A percentile compares a stretch with the other conserved stretches of the same genome.
Evolutionary conservation across 768 basidiomycete species (phyloP).

Genomic region (Pleurotus tuoliensis): DNA sequence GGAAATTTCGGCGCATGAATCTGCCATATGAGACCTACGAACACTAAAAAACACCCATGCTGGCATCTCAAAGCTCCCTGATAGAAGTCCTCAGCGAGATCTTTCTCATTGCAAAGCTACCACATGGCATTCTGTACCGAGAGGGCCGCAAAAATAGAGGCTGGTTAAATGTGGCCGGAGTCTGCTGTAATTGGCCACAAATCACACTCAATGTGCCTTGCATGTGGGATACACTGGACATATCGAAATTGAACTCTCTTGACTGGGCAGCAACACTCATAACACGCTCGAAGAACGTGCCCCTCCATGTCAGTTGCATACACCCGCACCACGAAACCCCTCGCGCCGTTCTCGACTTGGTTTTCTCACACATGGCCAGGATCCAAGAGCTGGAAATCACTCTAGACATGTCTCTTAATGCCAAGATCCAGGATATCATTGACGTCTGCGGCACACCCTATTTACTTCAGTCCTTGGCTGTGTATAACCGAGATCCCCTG

Average conservation of each 20-base stretch:
- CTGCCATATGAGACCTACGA: neutral
- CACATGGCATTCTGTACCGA: neutral
- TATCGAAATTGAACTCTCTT: neutral
- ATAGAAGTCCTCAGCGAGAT: neutral
- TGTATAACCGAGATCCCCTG: too few species aligned
- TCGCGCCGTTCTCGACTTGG: too few species aligned
- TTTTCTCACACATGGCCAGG: too few species aligned
- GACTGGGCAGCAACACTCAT: neutral
- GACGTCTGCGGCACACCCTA: too few species aligned
- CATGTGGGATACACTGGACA: neutral
- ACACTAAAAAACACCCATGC: neutral
- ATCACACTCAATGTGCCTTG: neutral
- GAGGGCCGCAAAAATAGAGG: neutral
- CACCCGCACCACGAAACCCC: too few species aligned
- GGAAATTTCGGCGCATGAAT: neutral
- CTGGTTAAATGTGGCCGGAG: neutral
- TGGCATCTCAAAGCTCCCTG: neutral
- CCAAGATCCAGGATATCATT: too few species aligned
- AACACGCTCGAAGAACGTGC: neutral
- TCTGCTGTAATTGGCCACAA: neutral
- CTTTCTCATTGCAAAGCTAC: neutral
- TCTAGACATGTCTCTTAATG: too few species aligned
- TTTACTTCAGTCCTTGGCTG: too few species aligned
- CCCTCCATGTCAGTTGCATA: neutral
- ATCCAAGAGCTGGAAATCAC: too few species aligned